Evolutionary conservation across 305 asterid species (phyloP).

Genomic region (Rubia occidens): DNA sequence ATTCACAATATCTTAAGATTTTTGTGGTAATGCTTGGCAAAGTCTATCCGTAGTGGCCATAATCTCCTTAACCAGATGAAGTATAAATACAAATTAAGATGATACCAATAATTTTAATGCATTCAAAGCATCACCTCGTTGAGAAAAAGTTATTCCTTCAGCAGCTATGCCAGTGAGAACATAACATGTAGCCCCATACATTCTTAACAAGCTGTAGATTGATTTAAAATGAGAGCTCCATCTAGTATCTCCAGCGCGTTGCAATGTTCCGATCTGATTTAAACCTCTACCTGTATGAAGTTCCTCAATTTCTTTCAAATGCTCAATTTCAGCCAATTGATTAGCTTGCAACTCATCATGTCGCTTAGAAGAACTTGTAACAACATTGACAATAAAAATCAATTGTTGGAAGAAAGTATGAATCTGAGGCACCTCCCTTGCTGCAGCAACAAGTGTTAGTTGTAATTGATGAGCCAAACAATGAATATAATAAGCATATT

Average conservation of each 20-base stretch:
- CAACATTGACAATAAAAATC: not conserved
- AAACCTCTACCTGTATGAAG: not conserved
- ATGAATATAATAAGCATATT: conserved; percentile 2
- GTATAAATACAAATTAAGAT: not conserved
- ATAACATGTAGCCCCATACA: not conserved
- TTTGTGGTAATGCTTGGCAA: conserved; percentile 2
- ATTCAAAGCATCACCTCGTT: not conserved
- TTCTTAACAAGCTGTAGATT: not conserved
- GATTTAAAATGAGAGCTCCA: not conserved
- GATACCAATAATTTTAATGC: too few relatives aligned
- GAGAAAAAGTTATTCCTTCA: not conserved
- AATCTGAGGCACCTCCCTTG: not conserved
- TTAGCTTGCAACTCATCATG: not conserved
- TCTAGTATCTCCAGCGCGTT: not conserved
- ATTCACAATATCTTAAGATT: not conserved
- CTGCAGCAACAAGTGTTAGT: not conserved
- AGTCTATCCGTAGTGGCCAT: not conserved
- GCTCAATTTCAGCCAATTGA: not conserved
- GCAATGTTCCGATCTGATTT: not conserved
- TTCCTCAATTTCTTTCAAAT: not conserved
- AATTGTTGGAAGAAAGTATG: not conserved
- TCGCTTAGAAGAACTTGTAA: not conserved
- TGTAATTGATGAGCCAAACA: conserved; percentile 2
- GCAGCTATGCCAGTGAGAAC: not conserved
- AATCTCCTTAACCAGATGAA: not conserved